These are phyloP conservation scores for Crithidia sp. DNA, from an alignment of 208 protist genomes.

Conservation along the genomic window DNA sequence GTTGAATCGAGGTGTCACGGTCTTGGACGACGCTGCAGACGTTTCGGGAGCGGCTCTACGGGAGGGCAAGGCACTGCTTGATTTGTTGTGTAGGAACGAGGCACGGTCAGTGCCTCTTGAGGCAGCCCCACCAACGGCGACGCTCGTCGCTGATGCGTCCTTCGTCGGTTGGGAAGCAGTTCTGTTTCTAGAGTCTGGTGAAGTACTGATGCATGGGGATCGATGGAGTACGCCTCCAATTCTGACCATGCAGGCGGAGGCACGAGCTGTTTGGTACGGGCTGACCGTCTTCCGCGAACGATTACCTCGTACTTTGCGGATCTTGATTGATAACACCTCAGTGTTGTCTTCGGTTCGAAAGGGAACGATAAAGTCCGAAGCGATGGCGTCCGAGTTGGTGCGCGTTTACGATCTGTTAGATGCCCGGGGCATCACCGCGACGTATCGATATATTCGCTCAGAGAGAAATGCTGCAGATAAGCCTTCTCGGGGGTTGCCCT, in stretches of 20 bases:
- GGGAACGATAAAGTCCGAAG: background rate
- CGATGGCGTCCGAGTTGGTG: constrained; percentile 6
- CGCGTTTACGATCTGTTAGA: background rate
- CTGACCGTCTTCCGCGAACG: constrained; percentile 7
- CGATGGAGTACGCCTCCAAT: constrained; percentile 9
- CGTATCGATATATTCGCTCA: constrained; percentile 8
- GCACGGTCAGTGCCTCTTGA: background rate
- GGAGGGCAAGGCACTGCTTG: background rate
- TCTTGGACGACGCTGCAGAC: background rate
- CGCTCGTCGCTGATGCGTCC: constrained; percentile 25
- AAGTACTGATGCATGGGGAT: background rate
- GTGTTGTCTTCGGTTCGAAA: constrained; percentile 8
- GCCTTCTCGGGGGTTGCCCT: constrained; percentile 1
- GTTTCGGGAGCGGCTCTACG: background rate
- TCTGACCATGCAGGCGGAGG: constrained; percentile 25
- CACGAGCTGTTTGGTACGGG: constrained; percentile 13
- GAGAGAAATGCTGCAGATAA: constrained; percentile 8
- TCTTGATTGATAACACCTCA: constrained; percentile 12
- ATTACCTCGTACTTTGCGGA: background rate
- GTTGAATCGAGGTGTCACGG: background rate
- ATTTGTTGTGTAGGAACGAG: background rate
- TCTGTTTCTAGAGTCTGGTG: constrained; percentile 15
- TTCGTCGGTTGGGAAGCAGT: constrained; percentile 20
- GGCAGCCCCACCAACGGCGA: background rate
- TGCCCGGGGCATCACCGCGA: background rate